phyloP scores from a whole-genome alignment of 2,329 filamentous ascomycete species.

The Monosporascus sp. region DNA sequence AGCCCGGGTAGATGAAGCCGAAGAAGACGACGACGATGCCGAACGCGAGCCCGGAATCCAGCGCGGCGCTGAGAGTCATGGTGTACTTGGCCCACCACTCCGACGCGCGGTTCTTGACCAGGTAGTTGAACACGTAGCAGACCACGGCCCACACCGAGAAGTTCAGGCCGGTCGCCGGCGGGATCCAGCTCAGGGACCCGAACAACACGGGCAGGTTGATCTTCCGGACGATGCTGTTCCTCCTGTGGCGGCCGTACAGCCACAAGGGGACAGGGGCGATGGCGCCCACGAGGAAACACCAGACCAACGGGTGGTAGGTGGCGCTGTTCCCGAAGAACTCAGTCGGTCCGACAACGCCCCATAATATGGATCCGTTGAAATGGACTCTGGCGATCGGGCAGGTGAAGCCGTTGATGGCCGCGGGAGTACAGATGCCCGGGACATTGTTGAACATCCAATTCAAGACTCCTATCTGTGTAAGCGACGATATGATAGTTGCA shows the following conservation, averaged over 20 bases:
- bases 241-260: slow-evolving; percentile 58
- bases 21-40: slow-evolving; percentile 83
- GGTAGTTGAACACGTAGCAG: slow-evolving; percentile 78
- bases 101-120: slow-evolving; percentile 61
- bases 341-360: slow-evolving; percentile 78
- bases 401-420: slow-evolving; percentile 81
- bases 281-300: slow-evolving; percentile 75
- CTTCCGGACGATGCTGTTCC: slow-evolving; percentile 62
- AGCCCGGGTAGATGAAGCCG: slow-evolving; percentile 75
- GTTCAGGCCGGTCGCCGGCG: slow-evolving; percentile 79
- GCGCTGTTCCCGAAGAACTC: slow-evolving; percentile 77
- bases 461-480: slow-evolving; percentile 77
- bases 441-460: slow-evolving; percentile 89
- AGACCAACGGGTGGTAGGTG: slow-evolving; percentile 71
- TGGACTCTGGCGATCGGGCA: slow-evolving; percentile 84
- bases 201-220: slow-evolving; percentile 81
- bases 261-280: slow-evolving; percentile 70
- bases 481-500: slow-evolving; percentile 68
- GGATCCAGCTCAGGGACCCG: slow-evolving; percentile 79
- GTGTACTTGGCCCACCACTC: slow-evolving; percentile 91
- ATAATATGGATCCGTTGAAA: slow-evolving; percentile 85
- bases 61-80: slow-evolving; percentile 78
- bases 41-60: slow-evolving; percentile 78
- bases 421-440: slow-evolving; percentile 67
- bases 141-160: slow-evolving; percentile 84